Conservation (phyloP, 1,284 basidiomycete genomes). For the Peniophora sp. region DNA sequence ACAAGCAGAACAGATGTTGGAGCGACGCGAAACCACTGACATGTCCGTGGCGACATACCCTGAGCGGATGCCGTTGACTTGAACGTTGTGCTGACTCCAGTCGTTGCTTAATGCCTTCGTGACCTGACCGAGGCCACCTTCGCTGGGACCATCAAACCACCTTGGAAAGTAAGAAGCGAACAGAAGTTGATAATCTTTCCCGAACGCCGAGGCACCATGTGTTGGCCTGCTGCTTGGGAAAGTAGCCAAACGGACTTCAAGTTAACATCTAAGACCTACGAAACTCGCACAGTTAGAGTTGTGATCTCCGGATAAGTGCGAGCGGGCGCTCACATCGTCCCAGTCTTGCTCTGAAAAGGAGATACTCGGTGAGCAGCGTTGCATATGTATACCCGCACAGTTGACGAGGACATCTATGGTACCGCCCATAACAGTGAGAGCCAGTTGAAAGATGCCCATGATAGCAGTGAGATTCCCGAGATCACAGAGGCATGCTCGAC, state of each 20-base stretch:
- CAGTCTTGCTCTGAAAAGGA: slow-evolving; percentile 83
- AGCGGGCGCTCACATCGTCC: slow-evolving; percentile 64
- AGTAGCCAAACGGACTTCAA: slow-evolving; percentile 75
- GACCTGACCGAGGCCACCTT: slow-evolving; percentile 79
- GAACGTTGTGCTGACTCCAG: slow-evolving; percentile 77
- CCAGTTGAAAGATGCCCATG: slow-evolving; percentile 55
- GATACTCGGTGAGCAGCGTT: slow-evolving; percentile 76
- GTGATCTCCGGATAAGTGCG: slow-evolving; percentile 1
- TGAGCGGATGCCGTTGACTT: slow-evolving; percentile 87
- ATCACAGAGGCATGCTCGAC: slow-evolving; percentile 63
- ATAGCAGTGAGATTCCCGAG: slow-evolving; percentile 64
- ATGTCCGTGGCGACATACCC: slow-evolving; percentile 93
- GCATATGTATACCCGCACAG: slow-evolving; percentile 93
- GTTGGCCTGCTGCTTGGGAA: slow-evolving; percentile 67
- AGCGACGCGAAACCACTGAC: slow-evolving; percentile 31
- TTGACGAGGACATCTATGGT: slow-evolving; percentile 86
- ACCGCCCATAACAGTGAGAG: slow-evolving; percentile 53
- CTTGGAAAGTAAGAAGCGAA: slow-evolving; percentile 75
- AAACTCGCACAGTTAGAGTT: not conserved
- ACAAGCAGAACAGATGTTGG: not conserved
- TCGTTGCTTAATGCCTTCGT: slow-evolving; percentile 75
- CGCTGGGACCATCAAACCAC: slow-evolving; percentile 83
- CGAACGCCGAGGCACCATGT: slow-evolving; percentile 69
- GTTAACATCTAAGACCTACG: slow-evolving; percentile 69
- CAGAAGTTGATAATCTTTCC: slow-evolving; percentile 83